Conservation (phyloP, 2,329 filamentous ascomycete genomes). For the Onygena corvina region DNA sequence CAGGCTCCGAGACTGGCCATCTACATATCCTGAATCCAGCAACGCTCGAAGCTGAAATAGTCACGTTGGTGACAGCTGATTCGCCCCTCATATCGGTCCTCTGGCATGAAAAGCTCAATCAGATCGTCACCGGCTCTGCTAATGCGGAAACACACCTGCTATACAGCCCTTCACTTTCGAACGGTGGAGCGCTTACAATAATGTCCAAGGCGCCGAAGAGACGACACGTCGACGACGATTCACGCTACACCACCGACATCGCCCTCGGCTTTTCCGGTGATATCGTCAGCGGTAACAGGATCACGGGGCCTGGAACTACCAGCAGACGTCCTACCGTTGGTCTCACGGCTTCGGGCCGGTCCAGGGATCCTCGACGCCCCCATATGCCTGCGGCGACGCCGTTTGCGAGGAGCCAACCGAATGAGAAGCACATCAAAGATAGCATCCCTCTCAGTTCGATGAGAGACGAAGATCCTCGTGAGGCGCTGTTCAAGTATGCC, state of each 20-base stretch:
- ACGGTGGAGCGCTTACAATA: conserved; percentile 69
- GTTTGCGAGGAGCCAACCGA: conserved; percentile 79
- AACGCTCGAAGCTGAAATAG: conserved; percentile 70
- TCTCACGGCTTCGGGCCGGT: conserved; percentile 64
- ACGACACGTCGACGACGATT: conserved; percentile 88
- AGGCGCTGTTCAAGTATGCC: conserved; percentile 88
- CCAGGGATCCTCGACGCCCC: conserved; percentile 70
- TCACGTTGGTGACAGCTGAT: conserved; percentile 78
- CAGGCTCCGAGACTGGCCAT: conserved; percentile 72
- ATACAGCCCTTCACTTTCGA: conserved; percentile 76
- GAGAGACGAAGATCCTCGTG: conserved; percentile 90
- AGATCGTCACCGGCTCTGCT: conserved; percentile 86
- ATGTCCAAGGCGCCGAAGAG: conserved; percentile 92
- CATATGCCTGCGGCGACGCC: conserved; percentile 74
- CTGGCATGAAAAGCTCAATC: conserved; percentile 92
- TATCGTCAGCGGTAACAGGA: conserved; percentile 62
- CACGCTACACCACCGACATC: conserved; percentile 72
- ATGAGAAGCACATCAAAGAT: conserved; percentile 76
- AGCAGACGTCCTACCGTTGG: conserved; percentile 58
- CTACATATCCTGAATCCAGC: conserved; percentile 90
- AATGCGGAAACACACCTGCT: conserved; percentile 83
- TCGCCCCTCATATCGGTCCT: conserved; percentile 70
- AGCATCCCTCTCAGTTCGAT: conserved; percentile 83
- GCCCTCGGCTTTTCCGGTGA: conserved; percentile 72
- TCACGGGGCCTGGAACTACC: conserved; percentile 55